Base-by-base conservation (phyloP, 257 asterid species). In the Fraxinus americana region DNA sequence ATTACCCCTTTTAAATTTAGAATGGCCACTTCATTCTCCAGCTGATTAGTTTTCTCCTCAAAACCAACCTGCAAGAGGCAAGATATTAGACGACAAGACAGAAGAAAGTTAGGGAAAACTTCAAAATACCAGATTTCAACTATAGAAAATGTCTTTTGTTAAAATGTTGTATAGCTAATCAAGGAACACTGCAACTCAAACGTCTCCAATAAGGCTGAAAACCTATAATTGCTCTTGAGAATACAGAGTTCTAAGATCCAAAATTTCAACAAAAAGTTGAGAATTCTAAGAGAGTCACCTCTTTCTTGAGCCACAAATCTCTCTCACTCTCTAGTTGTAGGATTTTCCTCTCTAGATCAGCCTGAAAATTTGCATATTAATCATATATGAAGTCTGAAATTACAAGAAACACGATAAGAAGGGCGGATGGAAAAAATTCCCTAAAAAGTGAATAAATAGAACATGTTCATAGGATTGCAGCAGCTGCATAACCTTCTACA, bases 301-400 rank as follows among this genome's bases (percentile, higher is more conserved):
- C 97, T 79, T 87, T 88, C 72, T 82, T 85, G 80, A 77, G 77
- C 90, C 96, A 92, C 30, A 86, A 80, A 59, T 82, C 81, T 72
- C 86, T 87, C 75, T 87, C 97, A 82, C 48, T 79, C 86, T 82
- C 84, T 69, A 89, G 75, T 70, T 85, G 85, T 52, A 81, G 75
- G 75, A 89, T 84, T 80, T 82, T 66, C 41, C 39, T 72, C 81
- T 87, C 86, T 48, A 87, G 78, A 72, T 70, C 81, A 84, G 83
- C 88, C 92, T 88, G 85, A 74, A 78, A 75, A 39, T 66, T 48
- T 38, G 34, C 74, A 79, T 70, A 83, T 75, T 19, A 48, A 73
- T 77, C 8, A 59, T 30, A 30, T 75, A 75, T 14, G 67, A 59
- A 73, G 67, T 30, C 75, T 77, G 67, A 76, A 81, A 39, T 71